Evolutionary conservation across 495 filamentous ascomycete species (phyloP), one percentile per base, ranked within the genome.

Genomic region (Sporormia fimetaria): DNA sequence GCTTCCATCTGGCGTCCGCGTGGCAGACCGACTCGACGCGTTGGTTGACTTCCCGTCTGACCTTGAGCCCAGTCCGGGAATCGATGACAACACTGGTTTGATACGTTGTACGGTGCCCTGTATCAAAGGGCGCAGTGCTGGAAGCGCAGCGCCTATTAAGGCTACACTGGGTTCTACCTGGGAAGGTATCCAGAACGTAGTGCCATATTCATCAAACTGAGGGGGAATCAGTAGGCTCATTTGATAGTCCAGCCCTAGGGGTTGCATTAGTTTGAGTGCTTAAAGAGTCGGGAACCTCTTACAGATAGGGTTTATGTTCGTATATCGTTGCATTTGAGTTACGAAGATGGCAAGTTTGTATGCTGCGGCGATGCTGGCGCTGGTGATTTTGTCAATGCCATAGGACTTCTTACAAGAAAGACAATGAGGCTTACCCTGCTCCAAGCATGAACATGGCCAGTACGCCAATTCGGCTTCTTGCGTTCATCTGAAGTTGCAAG

Each of bases 131-230:
- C 47, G 41, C n/a, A 55, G 11, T 3, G 52, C 52, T 6, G 56
- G 56, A 6, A 58, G 16, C 0, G 56, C 51, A 4, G 56, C 29
- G 10, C 56, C 56, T 8, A 58, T 47, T 3, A 58, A 40, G 3
- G 56, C 56, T n/a, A 57, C 42, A 2, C 49, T 52, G 16, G 54
- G 50, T 29, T 58, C 56, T 5, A 56, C 32, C 31, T 54, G 45
- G 2, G 40, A 44, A 3, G 56, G 56, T 15, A 58, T 57, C 56
- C 56, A 58, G 35, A 58, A 54, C 2, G 54, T 58, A 12, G 11
- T 23, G 8, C 56, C 56, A 21, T 58, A 58, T 4, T 23, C 20
- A 21, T 51, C 50, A 20, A 54, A 58, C 28, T 54, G 50, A 2
- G 37, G 44, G 11, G 56, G 50, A 17, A 58, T 35, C 20, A 37